A percentile compares a stretch with the other conserved stretches of the same genome.
Evolutionary conservation across 345 rosid species (phyloP).

Genomic region (Erysimum cheiranthoides): DNA sequence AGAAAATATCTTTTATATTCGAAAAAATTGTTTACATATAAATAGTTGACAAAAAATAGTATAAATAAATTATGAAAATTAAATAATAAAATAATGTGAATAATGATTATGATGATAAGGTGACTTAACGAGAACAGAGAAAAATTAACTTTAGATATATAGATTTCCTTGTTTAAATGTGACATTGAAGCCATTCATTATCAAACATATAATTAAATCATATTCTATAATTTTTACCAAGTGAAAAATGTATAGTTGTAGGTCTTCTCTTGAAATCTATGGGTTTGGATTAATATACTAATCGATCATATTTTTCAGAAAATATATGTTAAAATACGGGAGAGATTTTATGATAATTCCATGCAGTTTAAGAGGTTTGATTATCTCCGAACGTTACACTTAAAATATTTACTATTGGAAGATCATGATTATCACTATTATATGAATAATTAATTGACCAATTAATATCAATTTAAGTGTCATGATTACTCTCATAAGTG

Average conservation of each 20-base stretch:
- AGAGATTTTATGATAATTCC: neutral
- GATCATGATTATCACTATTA: slow-evolving; percentile 2
- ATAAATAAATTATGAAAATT: too few species aligned
- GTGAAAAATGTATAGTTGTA: too few species aligned
- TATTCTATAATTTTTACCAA: too few species aligned
- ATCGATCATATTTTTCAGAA: neutral
- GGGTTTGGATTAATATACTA: neutral
- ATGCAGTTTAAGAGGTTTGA: slow-evolving; percentile 20
- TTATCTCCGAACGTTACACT: slow-evolving; percentile 37
- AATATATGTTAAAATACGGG: neutral
- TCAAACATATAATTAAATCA: too few species aligned
- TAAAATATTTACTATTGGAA: neutral
- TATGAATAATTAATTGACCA: slow-evolving; percentile 38
- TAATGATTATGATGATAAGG: too few species aligned
- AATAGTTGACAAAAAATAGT: too few species aligned
- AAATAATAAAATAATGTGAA: too few species aligned
- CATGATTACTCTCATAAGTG: slow-evolving; percentile 43
- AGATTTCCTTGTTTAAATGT: neutral
- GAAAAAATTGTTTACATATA: too few species aligned
- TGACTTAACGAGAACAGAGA: too few species aligned
- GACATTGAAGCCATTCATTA: neutral
- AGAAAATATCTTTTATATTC: too few species aligned
- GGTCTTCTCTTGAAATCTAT: too few species aligned
- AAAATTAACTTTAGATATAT: too few species aligned
- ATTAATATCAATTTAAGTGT: slow-evolving; percentile 24